A percentile compares a stretch with the other conserved stretches of the same genome.
Conservation (phyloP, 2,329 filamentous ascomycete species). For the Onygenales sp. region DNA sequence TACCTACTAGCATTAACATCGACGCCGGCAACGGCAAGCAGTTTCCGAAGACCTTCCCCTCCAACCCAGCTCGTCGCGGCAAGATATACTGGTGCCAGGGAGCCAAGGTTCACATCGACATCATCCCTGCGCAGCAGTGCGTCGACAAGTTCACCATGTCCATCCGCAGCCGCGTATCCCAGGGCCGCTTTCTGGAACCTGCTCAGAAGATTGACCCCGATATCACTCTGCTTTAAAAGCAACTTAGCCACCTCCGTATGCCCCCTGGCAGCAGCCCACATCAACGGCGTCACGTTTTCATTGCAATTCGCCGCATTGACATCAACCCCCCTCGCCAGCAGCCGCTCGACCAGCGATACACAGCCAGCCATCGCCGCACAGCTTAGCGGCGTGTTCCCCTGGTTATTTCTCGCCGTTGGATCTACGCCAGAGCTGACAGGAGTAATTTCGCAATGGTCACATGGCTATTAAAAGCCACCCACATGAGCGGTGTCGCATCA, state of each 20-base stretch:
- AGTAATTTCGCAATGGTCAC: neutral
- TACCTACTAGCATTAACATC: neutral
- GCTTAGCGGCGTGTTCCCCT: neutral
- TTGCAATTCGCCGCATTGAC: neutral
- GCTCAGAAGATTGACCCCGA: neutral
- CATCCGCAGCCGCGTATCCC: neutral
- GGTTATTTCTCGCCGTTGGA: neutral
- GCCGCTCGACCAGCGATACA: neutral
- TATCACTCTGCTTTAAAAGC: neutral
- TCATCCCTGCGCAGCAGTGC: neutral
- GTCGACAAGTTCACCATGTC: neutral
- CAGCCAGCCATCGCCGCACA: neutral
- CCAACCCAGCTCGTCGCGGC: neutral
- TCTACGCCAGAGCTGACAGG: neutral
- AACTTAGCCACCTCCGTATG: neutral
- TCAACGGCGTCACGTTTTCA: neutral
- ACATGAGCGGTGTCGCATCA: neutral
- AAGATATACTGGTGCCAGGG: neutral
- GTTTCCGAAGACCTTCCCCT: neutral
- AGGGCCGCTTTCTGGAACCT: neutral
- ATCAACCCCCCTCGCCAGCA: neutral
- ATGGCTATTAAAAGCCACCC: neutral
- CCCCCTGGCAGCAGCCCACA: neutral
- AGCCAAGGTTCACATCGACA: neutral
- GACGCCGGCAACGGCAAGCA: neutral